Base-by-base conservation (phyloP, 768 basidiomycete genomes). In the Podaxis mareebaensis region DNA sequence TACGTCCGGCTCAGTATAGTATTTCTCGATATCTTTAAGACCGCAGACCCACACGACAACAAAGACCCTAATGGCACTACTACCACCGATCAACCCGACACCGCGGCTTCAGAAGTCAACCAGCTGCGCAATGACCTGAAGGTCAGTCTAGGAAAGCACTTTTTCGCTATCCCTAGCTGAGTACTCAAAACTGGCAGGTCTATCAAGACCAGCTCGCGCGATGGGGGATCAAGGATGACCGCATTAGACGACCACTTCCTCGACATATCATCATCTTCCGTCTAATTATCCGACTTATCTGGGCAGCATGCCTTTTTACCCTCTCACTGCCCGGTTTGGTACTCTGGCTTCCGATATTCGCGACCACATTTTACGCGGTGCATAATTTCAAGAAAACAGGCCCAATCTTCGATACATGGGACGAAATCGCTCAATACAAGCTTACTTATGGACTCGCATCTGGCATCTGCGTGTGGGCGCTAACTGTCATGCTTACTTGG, bases 381-480 rank as follows among this genome's bases (percentile, higher is more conserved):
- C 83, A 82, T 68, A 86, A 87, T 66, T 91, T 91, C 80, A 92
- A 90, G 75, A 89, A 87, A 75, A 88, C 83, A 0, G 93, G 93
- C 0, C 92, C 92, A 0, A 82, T 91, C 40, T 91, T 89, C 78
- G 91, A 95, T 70, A 93, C 91, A 0, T 93, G 86, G 83, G 93
- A 95, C 69, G 93, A 95, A 72, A 92, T 95, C 66, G 91, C 93
- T 11, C 91, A 95, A 71, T 91, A 92, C 74, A 95, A 94, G 72
- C 86, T 95, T 58, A 85, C 89, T 22, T 93, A 92, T 68, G 94
- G 94, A 10, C 81, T 95, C 38, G 68, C 87, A 8, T 88, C 92
- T 0, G 92, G 92, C 1, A 64, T 91, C 3, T 76, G 81, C 58
- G 91, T 93, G 33, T 93, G 91, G 85, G 58, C 80, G 38, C 64